Conservation (phyloP, 2,329 filamentous ascomycete species). For the Nothopassalora personata region DNA sequence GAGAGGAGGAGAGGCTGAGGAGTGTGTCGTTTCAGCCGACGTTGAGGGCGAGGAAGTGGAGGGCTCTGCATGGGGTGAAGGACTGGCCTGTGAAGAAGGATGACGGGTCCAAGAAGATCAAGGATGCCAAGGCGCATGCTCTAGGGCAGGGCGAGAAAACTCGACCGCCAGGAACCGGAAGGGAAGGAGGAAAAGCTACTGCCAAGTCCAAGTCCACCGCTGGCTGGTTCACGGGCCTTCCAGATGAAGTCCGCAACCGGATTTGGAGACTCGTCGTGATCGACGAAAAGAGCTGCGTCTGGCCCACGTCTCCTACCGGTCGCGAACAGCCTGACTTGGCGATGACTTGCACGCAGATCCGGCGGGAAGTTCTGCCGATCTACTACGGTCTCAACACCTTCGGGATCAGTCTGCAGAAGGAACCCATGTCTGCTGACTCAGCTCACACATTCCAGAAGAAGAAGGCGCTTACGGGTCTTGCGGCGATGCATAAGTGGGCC, state of each 20-base stretch:
- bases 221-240: slow-evolving; percentile 6
- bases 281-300: slow-evolving; percentile 18
- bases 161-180: neutral
- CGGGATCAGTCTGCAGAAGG: slow-evolving; percentile 13
- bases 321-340: slow-evolving; percentile 26
- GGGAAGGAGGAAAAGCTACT: neutral
- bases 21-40: neutral
- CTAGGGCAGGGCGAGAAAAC: neutral
- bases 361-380: slow-evolving; percentile 22
- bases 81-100: neutral
- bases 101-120: too few relatives aligned
- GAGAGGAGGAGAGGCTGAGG: neutral
- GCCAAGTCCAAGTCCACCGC: neutral
- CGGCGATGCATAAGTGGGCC: slow-evolving; percentile 16
- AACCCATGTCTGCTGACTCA: neutral
- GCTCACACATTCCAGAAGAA: neutral
- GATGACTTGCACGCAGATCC: slow-evolving; percentile 20
- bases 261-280: slow-evolving; percentile 21
- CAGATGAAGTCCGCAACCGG: slow-evolving; percentile 11
- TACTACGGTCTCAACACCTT: slow-evolving; percentile 26
- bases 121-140: neutral
- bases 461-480: slow-evolving; percentile 1
- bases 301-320: slow-evolving; percentile 12
- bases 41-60: neutral
- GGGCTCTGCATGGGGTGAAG: neutral